phyloP scores from a whole-genome alignment of 2,329 filamentous ascomycete species.

The Neophaeococcomyces aloes region DNA sequence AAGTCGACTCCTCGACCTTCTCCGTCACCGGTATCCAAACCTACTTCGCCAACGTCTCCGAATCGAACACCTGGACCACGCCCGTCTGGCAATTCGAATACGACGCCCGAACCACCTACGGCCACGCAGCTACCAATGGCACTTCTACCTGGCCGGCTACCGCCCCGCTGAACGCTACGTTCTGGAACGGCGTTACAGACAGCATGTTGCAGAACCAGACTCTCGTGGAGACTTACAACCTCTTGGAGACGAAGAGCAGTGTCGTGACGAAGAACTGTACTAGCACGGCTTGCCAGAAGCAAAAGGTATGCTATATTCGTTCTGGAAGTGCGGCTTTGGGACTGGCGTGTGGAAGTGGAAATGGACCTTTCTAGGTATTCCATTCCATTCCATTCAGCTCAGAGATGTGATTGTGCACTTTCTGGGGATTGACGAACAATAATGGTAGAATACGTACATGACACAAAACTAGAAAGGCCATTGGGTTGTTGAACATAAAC shows the following conservation, averaged over 20 bases:
- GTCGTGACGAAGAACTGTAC: conserved; percentile 17
- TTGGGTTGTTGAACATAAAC: too few species aligned
- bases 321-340: conserved; percentile 22
- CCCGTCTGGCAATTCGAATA: conserved; percentile 26
- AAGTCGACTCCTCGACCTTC: conserved; percentile 23
- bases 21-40: conserved; percentile 23
- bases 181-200: conserved; percentile 24
- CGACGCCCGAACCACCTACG: conserved; percentile 20
- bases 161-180: conserved; percentile 23
- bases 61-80: conserved; percentile 22
- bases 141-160: conserved; percentile 16
- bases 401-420: too few species aligned
- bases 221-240: conserved; percentile 22
- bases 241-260: conserved; percentile 23
- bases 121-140: conserved; percentile 5
- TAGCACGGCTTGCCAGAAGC: conserved; percentile 15
- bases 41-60: conserved; percentile 25
- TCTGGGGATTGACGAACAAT: too few species aligned
- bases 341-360: background rate
- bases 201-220: conserved; percentile 20
- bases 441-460: too few species aligned
- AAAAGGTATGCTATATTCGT: conserved; percentile 25
- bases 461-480: too few species aligned
- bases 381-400: too few species aligned
- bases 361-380: too few species aligned